A percentile compares a stretch with the other conserved stretches of the same genome.
phyloP scores from a whole-genome alignment of 306 rosid species.

The Prunus dulcis region DNA sequence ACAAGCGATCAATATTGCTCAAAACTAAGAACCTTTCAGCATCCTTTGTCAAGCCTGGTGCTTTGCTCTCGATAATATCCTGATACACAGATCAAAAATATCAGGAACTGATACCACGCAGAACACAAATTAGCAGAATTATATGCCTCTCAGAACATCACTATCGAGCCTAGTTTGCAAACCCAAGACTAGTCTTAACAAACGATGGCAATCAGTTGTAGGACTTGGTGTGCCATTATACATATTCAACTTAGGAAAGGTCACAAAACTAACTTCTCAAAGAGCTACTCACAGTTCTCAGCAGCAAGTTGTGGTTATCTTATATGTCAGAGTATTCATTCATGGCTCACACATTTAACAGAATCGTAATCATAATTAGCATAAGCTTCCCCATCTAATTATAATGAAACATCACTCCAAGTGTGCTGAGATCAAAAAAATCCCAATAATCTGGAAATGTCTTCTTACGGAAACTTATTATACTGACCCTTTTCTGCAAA shows the following conservation, averaged over 20 bases:
- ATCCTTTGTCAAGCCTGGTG: slow-evolving; percentile 88
- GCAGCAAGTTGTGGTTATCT: not conserved
- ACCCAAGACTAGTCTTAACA: not conserved
- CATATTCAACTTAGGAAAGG: not conserved
- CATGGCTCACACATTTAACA: not conserved
- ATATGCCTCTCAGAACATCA: not conserved
- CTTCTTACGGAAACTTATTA: not conserved
- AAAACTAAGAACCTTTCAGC: slow-evolving; percentile 88
- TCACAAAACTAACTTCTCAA: not conserved
- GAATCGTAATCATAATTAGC: not conserved
- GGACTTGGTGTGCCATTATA: not conserved
- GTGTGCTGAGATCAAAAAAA: not conserved
- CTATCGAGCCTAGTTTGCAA: not conserved
- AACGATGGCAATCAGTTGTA: not conserved
- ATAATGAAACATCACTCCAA: not conserved
- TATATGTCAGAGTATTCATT: not conserved
- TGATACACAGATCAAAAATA: slow-evolving; percentile 13
- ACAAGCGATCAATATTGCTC: slow-evolving; percentile 87
- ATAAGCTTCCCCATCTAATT: not conserved
- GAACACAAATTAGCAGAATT: not conserved
- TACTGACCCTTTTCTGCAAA: slow-evolving; percentile 73
- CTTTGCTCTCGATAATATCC: slow-evolving; percentile 75
- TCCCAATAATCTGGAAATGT: not conserved
- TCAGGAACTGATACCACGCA: not conserved
- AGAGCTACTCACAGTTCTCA: not conserved